phyloP scores from a whole-genome alignment of 2,329 filamentous ascomycete species.

The Trichoderma oligosporum region DNA sequence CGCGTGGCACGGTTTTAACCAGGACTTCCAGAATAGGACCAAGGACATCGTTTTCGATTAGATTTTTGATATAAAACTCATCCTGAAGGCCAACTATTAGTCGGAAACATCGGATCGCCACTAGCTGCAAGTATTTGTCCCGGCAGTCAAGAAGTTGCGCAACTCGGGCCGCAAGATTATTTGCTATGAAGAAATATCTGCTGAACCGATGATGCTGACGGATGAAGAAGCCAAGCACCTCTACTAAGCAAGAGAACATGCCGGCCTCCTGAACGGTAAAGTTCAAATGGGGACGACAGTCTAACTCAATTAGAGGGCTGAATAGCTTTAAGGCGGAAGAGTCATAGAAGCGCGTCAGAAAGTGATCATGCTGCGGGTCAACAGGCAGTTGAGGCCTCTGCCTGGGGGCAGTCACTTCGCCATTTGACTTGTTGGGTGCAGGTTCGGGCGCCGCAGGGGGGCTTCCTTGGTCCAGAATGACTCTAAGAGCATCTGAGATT shows the following conservation, averaged over 20 bases:
- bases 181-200: constrained; percentile 80
- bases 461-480: constrained; percentile 72
- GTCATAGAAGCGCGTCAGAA: constrained; percentile 87
- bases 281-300: constrained; percentile 63
- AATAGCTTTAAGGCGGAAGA: constrained; percentile 81
- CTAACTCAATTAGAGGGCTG: constrained; percentile 76
- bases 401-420: constrained; percentile 64
- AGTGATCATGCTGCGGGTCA: constrained; percentile 76
- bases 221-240: constrained; percentile 91
- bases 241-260: constrained; percentile 86
- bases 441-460: constrained; percentile 49
- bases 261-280: constrained; percentile 81
- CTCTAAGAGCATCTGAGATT: constrained; percentile 90
- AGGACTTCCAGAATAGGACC: constrained; percentile 82
- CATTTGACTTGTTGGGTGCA: constrained; percentile 48
- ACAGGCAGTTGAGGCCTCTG: constrained; percentile 49
- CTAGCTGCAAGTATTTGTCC: constrained; percentile 89
- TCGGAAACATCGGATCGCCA: constrained; percentile 90
- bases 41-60: constrained; percentile 76
- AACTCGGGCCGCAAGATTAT: constrained; percentile 74
- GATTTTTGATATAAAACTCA: constrained; percentile 83
- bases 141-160: constrained; percentile 76
- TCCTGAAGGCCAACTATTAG: constrained; percentile 81
- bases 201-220: constrained; percentile 81
- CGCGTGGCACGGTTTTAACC: constrained; percentile 78